Conservation (phyloP, 1,284 basidiomycete species). For the Fomitopsis pinicola region DNA sequence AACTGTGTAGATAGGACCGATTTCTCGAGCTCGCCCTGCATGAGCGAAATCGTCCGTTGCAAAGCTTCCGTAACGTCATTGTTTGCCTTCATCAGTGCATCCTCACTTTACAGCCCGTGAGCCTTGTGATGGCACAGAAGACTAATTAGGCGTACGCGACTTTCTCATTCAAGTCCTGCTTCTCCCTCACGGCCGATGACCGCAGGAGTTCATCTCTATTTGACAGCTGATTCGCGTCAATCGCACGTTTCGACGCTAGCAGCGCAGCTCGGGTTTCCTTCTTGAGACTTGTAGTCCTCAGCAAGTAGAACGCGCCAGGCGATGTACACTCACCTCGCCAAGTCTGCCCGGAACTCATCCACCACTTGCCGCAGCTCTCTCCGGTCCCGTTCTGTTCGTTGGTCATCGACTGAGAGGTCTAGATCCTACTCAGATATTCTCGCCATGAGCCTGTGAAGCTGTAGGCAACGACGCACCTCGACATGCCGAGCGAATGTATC, state of each 20-base stretch:
- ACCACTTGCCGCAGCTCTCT: constrained; percentile 48
- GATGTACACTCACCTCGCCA: constrained; percentile 43
- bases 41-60: constrained; percentile 76
- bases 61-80: constrained; percentile 85
- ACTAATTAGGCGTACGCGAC: constrained; percentile 40
- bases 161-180: constrained; percentile 46
- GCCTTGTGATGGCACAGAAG: not conserved
- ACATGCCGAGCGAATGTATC: constrained; percentile 57
- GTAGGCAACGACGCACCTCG: constrained; percentile 48
- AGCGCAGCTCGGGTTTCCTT: constrained; percentile 62
- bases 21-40: constrained; percentile 88
- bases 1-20: constrained; percentile 85
- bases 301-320: not conserved
- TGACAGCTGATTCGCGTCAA: constrained; percentile 56
- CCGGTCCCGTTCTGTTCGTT: constrained; percentile 50
- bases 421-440: constrained; percentile 44
- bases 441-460: constrained; percentile 2
- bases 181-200: constrained; percentile 43
- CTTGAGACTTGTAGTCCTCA: constrained; percentile 40
- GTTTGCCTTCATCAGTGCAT: constrained; percentile 83
- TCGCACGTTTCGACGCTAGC: constrained; percentile 63
- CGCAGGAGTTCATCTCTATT: constrained; percentile 63
- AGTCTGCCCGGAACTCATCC: constrained; percentile 39
- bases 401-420: constrained; percentile 64
- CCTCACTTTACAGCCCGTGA: constrained; percentile 49